Percentiles rank a stretch among this genome's conserved stretches.
Conservation (phyloP, 306 rosid species). For the Neltuma alba region DNA sequence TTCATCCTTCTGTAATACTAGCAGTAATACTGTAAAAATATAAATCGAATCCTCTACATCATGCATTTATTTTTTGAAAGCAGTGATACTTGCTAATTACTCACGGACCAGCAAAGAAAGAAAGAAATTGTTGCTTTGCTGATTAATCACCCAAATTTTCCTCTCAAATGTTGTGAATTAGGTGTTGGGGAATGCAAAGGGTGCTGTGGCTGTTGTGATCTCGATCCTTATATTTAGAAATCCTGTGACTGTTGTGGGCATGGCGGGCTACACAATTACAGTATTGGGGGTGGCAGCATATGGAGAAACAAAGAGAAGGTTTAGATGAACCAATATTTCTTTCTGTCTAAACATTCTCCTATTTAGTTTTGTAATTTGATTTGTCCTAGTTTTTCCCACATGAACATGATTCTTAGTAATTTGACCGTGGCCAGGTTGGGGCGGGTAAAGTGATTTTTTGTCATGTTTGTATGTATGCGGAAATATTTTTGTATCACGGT, state of each 20-base stretch:
- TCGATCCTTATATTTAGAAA: constrained; percentile 91
- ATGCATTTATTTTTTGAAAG: not conserved
- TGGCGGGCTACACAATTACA: constrained; percentile 80
- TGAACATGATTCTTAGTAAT: constrained; percentile 44
- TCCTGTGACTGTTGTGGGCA: constrained; percentile 87
- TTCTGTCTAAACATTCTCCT: constrained; percentile 20
- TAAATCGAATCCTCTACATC: too few relatives aligned
- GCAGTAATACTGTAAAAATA: not conserved
- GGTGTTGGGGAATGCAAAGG: constrained; percentile 98
- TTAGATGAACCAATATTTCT: constrained; percentile 54
- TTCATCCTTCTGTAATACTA: not conserved
- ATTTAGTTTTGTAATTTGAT: constrained; percentile 32
- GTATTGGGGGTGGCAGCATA: constrained; percentile 83
- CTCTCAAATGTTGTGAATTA: constrained; percentile 38
- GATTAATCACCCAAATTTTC: not conserved
- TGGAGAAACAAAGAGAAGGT: constrained; percentile 93
- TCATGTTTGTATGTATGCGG: constrained; percentile 31
- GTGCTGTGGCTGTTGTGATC: constrained; percentile 96
- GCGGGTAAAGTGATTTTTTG: constrained; percentile 11
- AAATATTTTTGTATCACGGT: constrained; percentile 24
- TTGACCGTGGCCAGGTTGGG: constrained; percentile 35
- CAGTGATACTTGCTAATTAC: not conserved
- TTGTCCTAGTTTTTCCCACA: constrained; percentile 26
- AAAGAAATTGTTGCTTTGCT: not conserved
- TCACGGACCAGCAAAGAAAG: not conserved